Conservation (phyloP, 169 alveolate genomes). For the Plasmodium vivax region DNA sequence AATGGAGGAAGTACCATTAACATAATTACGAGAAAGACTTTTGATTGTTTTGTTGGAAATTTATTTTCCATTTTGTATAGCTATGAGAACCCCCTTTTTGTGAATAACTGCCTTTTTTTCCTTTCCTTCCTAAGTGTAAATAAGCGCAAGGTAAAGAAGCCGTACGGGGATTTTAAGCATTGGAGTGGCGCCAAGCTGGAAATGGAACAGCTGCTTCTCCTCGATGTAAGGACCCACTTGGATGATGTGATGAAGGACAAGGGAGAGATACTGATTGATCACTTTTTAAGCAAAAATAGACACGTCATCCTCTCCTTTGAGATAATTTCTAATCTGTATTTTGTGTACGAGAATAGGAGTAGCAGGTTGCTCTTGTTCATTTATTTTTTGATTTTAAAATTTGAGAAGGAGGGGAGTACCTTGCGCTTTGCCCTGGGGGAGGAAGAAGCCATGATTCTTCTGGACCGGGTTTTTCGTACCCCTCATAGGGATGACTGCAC, state of each 20-base stretch:
- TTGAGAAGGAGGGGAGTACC: not conserved
- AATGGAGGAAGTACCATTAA: slow-evolving; percentile 14
- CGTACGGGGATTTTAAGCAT: not conserved
- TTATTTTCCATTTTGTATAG: slow-evolving; percentile 17
- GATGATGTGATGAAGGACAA: slow-evolving; percentile 1
- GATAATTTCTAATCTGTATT: slow-evolving; percentile 33
- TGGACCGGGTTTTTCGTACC: not conserved
- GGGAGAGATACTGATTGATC: slow-evolving; percentile 13
- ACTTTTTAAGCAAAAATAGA: slow-evolving; percentile 36
- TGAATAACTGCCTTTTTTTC: slow-evolving; percentile 23
- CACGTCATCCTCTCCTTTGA: slow-evolving; percentile 19
- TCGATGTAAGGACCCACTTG: slow-evolving; percentile 2
- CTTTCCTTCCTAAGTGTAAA: slow-evolving; percentile 5
- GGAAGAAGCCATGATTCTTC: slow-evolving; percentile 26
- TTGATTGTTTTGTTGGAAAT: slow-evolving; percentile 24
- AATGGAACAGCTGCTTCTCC: not conserved
- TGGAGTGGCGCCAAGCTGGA: not conserved
- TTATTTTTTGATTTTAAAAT: slow-evolving; percentile 49
- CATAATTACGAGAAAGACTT: slow-evolving; percentile 18
- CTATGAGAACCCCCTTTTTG: not conserved
- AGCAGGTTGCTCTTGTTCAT: slow-evolving; percentile 15
- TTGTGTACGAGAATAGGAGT: slow-evolving; percentile 14
- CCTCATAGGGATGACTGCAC: not conserved
- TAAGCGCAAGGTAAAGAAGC: not conserved
- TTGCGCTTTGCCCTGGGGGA: not conserved